Conservation (phyloP, 116 monocot species). For the Thalassia testudinum region DNA sequence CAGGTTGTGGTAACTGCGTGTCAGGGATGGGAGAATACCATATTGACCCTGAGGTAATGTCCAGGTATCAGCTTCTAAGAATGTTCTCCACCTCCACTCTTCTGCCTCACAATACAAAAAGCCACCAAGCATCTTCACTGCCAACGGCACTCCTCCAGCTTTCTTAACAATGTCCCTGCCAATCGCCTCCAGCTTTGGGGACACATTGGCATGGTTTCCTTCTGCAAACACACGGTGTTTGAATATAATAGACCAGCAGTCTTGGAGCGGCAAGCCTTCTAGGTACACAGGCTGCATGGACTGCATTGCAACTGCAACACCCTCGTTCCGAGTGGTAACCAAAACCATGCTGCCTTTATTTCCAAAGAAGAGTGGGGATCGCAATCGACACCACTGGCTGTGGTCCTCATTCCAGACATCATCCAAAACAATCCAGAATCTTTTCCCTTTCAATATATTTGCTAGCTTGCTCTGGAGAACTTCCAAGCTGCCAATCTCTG, state of each 20-base stretch:
- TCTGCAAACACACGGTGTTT: slow-evolving; percentile 1
- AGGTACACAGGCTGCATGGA: not conserved
- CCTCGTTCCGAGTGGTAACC: slow-evolving; percentile 8
- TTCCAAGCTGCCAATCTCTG: not conserved
- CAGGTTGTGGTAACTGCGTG: slow-evolving; percentile 12
- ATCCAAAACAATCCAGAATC: slow-evolving; percentile 16
- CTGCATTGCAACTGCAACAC: slow-evolving; percentile 7
- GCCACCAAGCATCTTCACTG: not conserved
- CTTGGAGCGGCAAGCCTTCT: not conserved
- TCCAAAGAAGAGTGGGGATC: not conserved
- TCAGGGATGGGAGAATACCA: slow-evolving; percentile 12
- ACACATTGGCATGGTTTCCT: not conserved
- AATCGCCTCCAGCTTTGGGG: slow-evolving; percentile 6
- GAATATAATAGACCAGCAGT: slow-evolving; percentile 18
- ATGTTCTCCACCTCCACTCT: not conserved
- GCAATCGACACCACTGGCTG: slow-evolving; percentile 5
- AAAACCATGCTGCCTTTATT: slow-evolving; percentile 4
- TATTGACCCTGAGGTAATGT: not conserved
- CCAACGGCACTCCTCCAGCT: not conserved
- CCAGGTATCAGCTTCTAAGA: slow-evolving; percentile 1
- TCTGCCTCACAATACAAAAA: not conserved
- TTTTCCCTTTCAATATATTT: slow-evolving; percentile 5
- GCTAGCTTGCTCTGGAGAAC: not conserved
- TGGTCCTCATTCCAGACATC: slow-evolving; percentile 14
- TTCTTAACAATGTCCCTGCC: slow-evolving; percentile 5